Evolutionary conservation across 2,329 filamentous ascomycete genomes (phyloP).

Genomic region (Beauveria bassiana): DNA sequence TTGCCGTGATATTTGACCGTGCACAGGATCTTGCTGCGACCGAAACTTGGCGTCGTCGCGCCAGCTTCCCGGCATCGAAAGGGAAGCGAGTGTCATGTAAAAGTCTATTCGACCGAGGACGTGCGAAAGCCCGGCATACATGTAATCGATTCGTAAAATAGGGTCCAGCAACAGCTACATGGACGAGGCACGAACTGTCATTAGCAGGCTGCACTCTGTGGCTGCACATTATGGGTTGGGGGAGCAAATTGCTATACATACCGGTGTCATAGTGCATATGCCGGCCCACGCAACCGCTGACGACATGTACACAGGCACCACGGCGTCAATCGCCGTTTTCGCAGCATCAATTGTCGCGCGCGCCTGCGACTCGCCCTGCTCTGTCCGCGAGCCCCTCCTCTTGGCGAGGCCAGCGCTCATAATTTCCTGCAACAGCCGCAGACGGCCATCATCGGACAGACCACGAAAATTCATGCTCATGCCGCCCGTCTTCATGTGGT

Average conservation of each 20-base stretch:
- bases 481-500: conserved; percentile 22
- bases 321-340: conserved; percentile 20
- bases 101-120: conserved; percentile 26
- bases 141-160: conserved; percentile 24
- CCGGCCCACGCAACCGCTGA: conserved; percentile 28
- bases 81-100: conserved; percentile 26
- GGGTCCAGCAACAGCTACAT: conserved; percentile 27
- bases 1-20: conserved; percentile 20
- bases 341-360: conserved; percentile 21
- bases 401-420: conserved; percentile 23
- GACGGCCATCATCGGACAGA: conserved; percentile 19
- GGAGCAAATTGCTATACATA: conserved; percentile 14
- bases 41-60: conserved; percentile 18
- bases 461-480: conserved; percentile 19
- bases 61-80: conserved; percentile 19
- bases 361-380: conserved; percentile 21
- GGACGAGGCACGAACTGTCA: background rate
- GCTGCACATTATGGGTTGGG: background rate
- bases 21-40: conserved; percentile 15
- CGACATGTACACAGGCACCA: conserved; percentile 21
- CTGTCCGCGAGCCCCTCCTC: conserved; percentile 19
- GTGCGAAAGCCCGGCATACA: conserved; percentile 24
- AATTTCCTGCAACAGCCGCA: conserved; percentile 23
- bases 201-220: background rate
- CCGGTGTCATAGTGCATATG: conserved; percentile 29